Evolutionary conservation across 177 flowering plant genomes (phyloP).

Genomic region (Vitis hybrid): DNA sequence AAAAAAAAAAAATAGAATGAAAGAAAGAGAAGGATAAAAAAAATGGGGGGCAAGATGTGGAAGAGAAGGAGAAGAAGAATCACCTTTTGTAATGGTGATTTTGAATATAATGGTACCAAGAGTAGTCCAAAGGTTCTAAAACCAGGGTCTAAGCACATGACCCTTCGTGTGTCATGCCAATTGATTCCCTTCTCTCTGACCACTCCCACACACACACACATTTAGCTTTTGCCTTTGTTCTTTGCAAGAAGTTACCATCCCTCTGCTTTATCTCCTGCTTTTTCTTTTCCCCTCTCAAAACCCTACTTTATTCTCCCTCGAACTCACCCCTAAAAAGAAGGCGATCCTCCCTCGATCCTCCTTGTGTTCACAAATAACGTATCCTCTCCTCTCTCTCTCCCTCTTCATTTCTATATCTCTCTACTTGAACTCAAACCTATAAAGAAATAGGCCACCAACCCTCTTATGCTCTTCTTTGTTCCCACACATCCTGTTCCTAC

Average conservation of each 20-base stretch:
- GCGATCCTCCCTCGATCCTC: constrained; percentile 59
- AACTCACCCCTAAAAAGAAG: constrained; percentile 68
- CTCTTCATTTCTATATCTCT: constrained; percentile 25
- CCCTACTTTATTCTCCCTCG: constrained; percentile 65
- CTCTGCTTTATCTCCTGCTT: constrained; percentile 26
- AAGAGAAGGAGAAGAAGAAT: constrained; percentile 29
- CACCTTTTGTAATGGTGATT: constrained; percentile 24
- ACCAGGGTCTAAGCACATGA: constrained; percentile 29
- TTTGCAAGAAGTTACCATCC: constrained; percentile 72
- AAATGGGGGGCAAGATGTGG: background rate
- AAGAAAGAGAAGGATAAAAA: background rate
- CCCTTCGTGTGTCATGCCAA: constrained; percentile 27
- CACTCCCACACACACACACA: constrained; percentile 12
- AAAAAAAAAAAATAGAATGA: constrained; percentile 2
- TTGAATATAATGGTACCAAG: constrained; percentile 22
- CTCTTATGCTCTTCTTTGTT: constrained; percentile 33
- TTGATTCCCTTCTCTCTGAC: constrained; percentile 40
- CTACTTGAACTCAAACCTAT: constrained; percentile 21
- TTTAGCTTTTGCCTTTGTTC: constrained; percentile 58
- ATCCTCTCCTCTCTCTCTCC: constrained; percentile 25
- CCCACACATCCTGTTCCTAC: constrained; percentile 13
- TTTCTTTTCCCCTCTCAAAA: constrained; percentile 27
- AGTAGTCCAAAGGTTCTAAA: constrained; percentile 3
- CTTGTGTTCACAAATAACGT: constrained; percentile 72
- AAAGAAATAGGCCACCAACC: constrained; percentile 26